Evolutionary conservation across 257 asterid species (phyloP).

Genomic region (Solanum lycopersicoides): DNA sequence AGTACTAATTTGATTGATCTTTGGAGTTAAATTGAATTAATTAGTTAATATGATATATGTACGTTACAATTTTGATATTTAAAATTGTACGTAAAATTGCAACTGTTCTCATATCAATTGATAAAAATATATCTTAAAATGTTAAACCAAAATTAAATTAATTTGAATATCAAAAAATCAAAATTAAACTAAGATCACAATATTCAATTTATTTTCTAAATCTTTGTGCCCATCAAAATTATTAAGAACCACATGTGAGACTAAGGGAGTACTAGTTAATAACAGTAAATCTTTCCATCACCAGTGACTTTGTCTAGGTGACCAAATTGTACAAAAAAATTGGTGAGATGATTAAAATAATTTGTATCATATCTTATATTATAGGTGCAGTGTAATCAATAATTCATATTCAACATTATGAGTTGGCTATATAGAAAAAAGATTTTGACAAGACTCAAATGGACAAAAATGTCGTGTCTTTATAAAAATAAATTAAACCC

Average conservation of each 20-base stretch:
- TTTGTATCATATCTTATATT: neutral
- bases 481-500: neutral
- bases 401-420: neutral
- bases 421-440: neutral
- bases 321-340: neutral
- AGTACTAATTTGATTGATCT: neutral
- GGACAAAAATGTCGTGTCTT: slow-evolving; percentile 1
- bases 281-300: neutral
- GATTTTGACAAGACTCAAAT: neutral
- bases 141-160: neutral
- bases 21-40: neutral
- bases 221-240: neutral
- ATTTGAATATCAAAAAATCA: neutral
- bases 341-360: neutral
- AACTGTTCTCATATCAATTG: neutral
- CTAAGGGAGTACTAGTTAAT: neutral
- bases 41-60: neutral
- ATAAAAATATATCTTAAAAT: neutral
- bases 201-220: neutral
- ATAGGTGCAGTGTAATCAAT: neutral
- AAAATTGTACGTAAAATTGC: too few species aligned
- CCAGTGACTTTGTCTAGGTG: neutral
- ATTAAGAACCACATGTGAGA: neutral
- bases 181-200: neutral
- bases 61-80: too few species aligned